phyloP scores from a whole-genome alignment of 23 red algal genomes.

The Gracilaria domingensis region DNA sequence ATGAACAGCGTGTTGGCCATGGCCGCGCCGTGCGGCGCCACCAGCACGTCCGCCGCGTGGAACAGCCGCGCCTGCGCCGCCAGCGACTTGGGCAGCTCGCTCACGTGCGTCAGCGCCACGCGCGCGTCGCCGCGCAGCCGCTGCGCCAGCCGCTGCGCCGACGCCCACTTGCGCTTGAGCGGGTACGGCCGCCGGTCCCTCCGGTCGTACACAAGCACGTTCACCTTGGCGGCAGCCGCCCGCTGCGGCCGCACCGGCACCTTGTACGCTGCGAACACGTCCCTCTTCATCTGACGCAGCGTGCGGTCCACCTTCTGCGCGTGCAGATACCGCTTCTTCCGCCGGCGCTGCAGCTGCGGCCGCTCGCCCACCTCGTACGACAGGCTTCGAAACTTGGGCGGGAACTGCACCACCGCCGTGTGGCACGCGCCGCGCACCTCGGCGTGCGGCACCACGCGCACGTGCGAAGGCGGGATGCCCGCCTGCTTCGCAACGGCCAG shows the following conservation, averaged over 20 bases:
- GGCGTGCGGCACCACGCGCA: neutral
- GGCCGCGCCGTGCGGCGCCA: slow-evolving; percentile 53
- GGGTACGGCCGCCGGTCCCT: neutral
- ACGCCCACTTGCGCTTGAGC: slow-evolving; percentile 8
- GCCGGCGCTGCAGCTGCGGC: neutral
- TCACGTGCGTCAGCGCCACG: neutral
- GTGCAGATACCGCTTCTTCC: neutral
- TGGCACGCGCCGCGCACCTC: neutral
- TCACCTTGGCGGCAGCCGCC: neutral
- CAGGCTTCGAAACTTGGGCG: neutral
- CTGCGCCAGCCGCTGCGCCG: neutral
- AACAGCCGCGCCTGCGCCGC: slow-evolving; percentile 5
- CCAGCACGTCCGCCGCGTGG: slow-evolving; percentile 28
- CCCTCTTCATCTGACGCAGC: neutral
- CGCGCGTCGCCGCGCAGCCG: neutral
- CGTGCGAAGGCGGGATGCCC: slow-evolving; percentile 1
- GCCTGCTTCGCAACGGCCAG: neutral
- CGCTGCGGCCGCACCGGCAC: neutral
- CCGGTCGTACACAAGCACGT: slow-evolving; percentile 26
- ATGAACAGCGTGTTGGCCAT: slow-evolving; percentile 51
- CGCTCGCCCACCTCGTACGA: neutral
- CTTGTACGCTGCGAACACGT: neutral
- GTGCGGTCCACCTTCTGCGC: neutral
- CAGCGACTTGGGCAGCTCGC: slow-evolving; percentile 29
- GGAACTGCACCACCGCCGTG: neutral